Conservation (phyloP, 441 rosid species). For the Cnidoscolus chayamansa region DNA sequence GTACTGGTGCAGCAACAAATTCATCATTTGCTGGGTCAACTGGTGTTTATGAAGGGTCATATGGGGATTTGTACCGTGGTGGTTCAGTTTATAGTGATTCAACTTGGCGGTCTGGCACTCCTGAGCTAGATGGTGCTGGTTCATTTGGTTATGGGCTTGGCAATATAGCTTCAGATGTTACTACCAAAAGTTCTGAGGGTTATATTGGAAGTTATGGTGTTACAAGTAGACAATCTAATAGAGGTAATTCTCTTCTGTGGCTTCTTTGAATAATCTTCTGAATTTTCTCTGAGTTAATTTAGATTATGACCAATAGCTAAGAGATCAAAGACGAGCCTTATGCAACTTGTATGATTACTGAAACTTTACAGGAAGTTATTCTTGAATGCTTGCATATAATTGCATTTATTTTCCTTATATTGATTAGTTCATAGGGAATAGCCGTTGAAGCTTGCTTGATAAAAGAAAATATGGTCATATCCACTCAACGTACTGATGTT, state of each 20-base stretch:
- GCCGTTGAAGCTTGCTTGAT: background rate
- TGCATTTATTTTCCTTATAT: background rate
- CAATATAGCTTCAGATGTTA: conserved; percentile 61
- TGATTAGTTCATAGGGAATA: background rate
- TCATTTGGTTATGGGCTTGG: conserved; percentile 71
- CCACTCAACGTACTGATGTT: background rate
- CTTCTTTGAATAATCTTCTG: conserved; percentile 4
- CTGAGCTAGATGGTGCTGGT: conserved; percentile 61
- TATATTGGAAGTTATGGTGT: conserved; percentile 79
- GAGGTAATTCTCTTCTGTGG: conserved; percentile 54
- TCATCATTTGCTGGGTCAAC: conserved; percentile 66
- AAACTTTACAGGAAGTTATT: background rate
- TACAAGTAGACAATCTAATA: conserved; percentile 77
- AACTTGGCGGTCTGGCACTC: conserved; percentile 66
- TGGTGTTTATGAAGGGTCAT: conserved; percentile 60
- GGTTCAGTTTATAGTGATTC: conserved; percentile 69
- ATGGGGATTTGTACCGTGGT: conserved; percentile 60
- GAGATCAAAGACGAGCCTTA: background rate
- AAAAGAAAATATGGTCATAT: background rate
- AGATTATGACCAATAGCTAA: background rate
- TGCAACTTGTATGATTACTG: background rate
- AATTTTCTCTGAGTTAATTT: background rate
- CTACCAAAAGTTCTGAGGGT: conserved; percentile 76
- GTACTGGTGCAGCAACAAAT: conserved; percentile 45
- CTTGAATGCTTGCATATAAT: background rate